phyloP scores from a whole-genome alignment of 768 basidiomycete species.

The Lentinus brumalis region DNA sequence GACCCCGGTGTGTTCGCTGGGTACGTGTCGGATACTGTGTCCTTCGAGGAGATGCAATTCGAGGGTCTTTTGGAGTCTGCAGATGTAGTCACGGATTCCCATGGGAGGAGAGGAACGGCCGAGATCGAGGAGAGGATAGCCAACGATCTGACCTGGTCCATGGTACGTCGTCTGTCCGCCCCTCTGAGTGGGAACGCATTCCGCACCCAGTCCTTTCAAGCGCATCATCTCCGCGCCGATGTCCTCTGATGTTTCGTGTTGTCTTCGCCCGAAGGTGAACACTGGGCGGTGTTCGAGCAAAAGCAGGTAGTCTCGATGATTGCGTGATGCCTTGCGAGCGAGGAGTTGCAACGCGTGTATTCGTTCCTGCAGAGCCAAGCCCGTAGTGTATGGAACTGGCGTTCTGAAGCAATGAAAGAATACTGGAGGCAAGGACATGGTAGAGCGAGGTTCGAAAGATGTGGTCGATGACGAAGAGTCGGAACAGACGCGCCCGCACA shows the following conservation, averaged over 20 bases:
- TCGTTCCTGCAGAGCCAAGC: slow-evolving; percentile 69
- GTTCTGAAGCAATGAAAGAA: slow-evolving; percentile 74
- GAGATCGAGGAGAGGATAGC: slow-evolving; percentile 92
- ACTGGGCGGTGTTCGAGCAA: slow-evolving; percentile 91
- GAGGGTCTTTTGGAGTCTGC: slow-evolving; percentile 74
- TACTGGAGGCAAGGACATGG: slow-evolving; percentile 58
- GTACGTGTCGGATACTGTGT: slow-evolving; percentile 56
- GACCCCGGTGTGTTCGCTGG: slow-evolving; percentile 87
- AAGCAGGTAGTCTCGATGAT: slow-evolving; percentile 64
- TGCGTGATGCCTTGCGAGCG: slow-evolving; percentile 43
- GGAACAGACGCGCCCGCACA: neutral
- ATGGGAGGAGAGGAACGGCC: slow-evolving; percentile 72
- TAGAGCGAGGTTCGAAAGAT: neutral
- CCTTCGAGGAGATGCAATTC: slow-evolving; percentile 59
- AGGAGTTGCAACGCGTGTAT: slow-evolving; percentile 68
- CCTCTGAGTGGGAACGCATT: slow-evolving; percentile 78
- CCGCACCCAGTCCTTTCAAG: slow-evolving; percentile 79
- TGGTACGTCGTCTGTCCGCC: slow-evolving; percentile 97
- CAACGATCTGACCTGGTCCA: slow-evolving; percentile 96
- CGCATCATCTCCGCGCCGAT: slow-evolving; percentile 61
- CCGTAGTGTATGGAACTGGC: slow-evolving; percentile 77
- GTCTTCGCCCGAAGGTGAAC: slow-evolving; percentile 92
- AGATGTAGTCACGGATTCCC: slow-evolving; percentile 81
- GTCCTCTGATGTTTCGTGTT: slow-evolving; percentile 52
- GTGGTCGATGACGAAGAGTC: neutral